Conservation (phyloP, 805 yeast species). For the Pichia eremophila region DNA sequence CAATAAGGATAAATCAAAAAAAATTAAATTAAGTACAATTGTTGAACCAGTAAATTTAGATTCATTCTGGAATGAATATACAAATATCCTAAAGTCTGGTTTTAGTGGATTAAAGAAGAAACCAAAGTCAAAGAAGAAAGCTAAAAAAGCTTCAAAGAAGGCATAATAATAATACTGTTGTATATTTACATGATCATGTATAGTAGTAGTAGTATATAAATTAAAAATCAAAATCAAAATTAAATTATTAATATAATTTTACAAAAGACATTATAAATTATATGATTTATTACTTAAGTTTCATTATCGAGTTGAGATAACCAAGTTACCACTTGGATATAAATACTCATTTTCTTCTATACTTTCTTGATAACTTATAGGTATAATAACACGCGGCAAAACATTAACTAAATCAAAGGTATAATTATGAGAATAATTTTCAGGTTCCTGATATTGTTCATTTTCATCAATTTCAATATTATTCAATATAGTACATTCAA, state of each 20-base stretch:
- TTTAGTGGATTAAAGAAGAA: conserved; percentile 72
- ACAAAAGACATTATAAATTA: too few species aligned
- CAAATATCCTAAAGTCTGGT: conserved; percentile 59
- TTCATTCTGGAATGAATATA: conserved; percentile 68
- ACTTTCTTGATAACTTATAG: conserved; percentile 40
- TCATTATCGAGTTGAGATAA: conserved; percentile 20
- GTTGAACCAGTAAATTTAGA: conserved; percentile 55
- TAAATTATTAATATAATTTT: neutral
- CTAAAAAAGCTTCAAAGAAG: conserved; percentile 26
- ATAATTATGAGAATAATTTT: conserved; percentile 36
- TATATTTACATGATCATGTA: too few species aligned
- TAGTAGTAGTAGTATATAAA: too few species aligned
- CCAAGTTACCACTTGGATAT: conserved; percentile 57
- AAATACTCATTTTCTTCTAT: conserved; percentile 49
- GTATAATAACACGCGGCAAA: conserved; percentile 40
- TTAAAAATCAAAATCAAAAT: neutral
- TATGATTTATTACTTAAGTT: too few species aligned
- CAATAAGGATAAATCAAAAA: conserved; percentile 36
- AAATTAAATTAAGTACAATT: conserved; percentile 61
- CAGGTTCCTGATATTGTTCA: conserved; percentile 14
- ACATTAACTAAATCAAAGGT: conserved; percentile 44
- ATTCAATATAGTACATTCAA: conserved; percentile 37
- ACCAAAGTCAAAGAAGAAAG: conserved; percentile 66
- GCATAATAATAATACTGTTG: neutral
- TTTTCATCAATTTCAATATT: conserved; percentile 25